phyloP scores from a whole-genome alignment of 2,329 filamentous ascomycete genomes.

The Teratosphaeria zuluensis region DNA sequence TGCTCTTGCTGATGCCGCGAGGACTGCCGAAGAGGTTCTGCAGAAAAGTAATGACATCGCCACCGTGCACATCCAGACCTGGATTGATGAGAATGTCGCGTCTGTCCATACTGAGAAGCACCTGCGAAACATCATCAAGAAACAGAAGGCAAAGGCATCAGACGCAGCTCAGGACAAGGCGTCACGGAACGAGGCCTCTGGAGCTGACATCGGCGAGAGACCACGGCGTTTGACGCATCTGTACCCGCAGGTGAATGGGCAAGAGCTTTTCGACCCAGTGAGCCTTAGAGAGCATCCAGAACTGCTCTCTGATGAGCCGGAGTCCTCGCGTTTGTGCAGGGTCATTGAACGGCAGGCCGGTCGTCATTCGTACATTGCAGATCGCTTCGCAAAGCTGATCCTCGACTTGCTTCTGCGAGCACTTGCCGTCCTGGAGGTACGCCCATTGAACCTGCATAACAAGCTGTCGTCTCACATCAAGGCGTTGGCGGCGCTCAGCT shows the following conservation, averaged over 20 bases:
- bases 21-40: not conserved
- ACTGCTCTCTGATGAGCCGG: not conserved
- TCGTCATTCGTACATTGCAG: conserved; percentile 5
- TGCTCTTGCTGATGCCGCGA: not conserved
- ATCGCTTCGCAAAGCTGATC: conserved; percentile 10
- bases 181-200: not conserved
- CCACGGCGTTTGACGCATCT: not conserved
- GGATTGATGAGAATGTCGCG: not conserved
- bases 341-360: not conserved
- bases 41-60: not conserved
- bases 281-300: not conserved
- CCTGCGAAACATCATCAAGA: not conserved
- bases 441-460: conserved; percentile 2
- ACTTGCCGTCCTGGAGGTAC: conserved; percentile 11
- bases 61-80: not conserved
- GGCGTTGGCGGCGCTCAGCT: conserved; percentile 1
- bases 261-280: not conserved
- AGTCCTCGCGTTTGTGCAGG: not conserved
- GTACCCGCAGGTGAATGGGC: not conserved
- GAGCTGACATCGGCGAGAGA: not conserved
- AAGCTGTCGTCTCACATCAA: not conserved
- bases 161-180: not conserved
- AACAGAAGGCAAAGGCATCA: not conserved
- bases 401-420: conserved; percentile 10
- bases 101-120: not conserved